Evolutionary conservation across 805 yeast species (phyloP), one percentile per base, ranked within the genome.

Genomic region (Vanderwaltozyma polyspora): DNA sequence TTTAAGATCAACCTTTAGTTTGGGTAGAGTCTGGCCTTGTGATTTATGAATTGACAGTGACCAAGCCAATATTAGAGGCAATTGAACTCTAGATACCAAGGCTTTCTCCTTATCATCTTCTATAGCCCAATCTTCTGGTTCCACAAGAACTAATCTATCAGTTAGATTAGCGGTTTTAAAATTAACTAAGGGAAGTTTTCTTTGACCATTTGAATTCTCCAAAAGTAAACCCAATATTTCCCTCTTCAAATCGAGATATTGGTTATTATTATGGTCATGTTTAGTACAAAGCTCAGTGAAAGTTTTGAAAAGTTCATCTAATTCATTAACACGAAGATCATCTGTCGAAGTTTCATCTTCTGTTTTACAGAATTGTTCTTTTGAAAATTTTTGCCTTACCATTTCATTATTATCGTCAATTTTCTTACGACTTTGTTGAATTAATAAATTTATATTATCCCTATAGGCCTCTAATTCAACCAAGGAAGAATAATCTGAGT

Each of bases 11-110:
- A 89, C 94, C 42, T 70, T 69, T 4, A 83, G 85, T 37, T 72
- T 67, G 4, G 79, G 75, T 29, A 86, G 57, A 0, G 97, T 82
- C 57, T 89, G 87, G 1, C 98, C 98, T 55, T 89, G 98, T 0
- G 96, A 77, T 60, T 91, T 89, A 54, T 91, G 99, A 31, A 91
- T 87, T 0, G 96, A 86, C 28, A 91, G 59, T 0, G 98, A 86
- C 96, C 97, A 91, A 0, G 98, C 94, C 12, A 87, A 63, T 44
- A 89, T 76, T 34, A 91, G 60, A 0, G 99, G 99, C 2, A 91
- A 45, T 51, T 91, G 99, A 0, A 67, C 64, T 45, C 96, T 66
- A 2, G 79, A 66, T 1, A 83, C 94, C 10, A 84, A 44, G 0
- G 78, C 72, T 6, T 64, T 65, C 14, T 79, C 83, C 15, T 67